Percentiles rank a stretch among this genome's conserved stretches.
These are phyloP conservation scores for Xanthoparmelia taractica DNA, from an alignment of 495 filamentous ascomycete species.

Conservation along the genomic window DNA sequence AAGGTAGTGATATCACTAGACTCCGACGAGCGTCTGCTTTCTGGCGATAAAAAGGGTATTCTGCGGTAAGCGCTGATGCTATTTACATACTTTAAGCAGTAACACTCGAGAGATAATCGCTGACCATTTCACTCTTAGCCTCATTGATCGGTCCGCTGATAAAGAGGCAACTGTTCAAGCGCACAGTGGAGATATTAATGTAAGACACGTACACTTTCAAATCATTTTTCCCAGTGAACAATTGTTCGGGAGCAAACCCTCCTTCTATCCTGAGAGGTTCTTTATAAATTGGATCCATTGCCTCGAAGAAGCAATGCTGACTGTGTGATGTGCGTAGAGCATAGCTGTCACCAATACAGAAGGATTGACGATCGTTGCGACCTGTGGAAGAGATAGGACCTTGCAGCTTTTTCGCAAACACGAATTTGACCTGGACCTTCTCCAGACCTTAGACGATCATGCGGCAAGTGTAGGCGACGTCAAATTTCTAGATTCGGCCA, in stretches of 20 bases:
- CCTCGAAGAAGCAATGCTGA: too few species aligned
- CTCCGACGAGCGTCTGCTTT: conserved; percentile 57
- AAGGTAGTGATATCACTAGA: conserved; percentile 56
- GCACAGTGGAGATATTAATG: conserved; percentile 74
- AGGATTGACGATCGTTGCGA: conserved; percentile 57
- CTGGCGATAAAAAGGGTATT: conserved; percentile 79
- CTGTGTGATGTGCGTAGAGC: conserved; percentile 24
- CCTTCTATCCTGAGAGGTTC: too few species aligned
- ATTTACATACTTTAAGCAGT: conserved; percentile 15
- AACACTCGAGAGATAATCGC: not conserved
- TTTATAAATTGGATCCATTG: too few species aligned
- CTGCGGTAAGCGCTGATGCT: conserved; percentile 48
- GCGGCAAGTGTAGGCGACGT: conserved; percentile 60
- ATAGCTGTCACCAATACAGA: conserved; percentile 56
- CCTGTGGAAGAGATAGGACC: conserved; percentile 78
- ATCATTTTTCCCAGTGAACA: too few species aligned
- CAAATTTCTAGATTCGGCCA: conserved; percentile 56
- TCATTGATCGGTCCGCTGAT: conserved; percentile 41
- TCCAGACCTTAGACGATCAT: conserved; percentile 75
- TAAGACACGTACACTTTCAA: too few species aligned
- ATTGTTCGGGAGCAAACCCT: too few species aligned
- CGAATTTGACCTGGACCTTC: conserved; percentile 46
- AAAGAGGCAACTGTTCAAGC: conserved; percentile 65
- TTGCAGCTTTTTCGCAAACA: conserved; percentile 72
- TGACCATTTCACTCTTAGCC: conserved; percentile 26